A percentile compares a stretch with the other conserved stretches of the same genome.
phyloP scores from a whole-genome alignment of 2,329 filamentous ascomycete genomes.

The Penicillium sp. region DNA sequence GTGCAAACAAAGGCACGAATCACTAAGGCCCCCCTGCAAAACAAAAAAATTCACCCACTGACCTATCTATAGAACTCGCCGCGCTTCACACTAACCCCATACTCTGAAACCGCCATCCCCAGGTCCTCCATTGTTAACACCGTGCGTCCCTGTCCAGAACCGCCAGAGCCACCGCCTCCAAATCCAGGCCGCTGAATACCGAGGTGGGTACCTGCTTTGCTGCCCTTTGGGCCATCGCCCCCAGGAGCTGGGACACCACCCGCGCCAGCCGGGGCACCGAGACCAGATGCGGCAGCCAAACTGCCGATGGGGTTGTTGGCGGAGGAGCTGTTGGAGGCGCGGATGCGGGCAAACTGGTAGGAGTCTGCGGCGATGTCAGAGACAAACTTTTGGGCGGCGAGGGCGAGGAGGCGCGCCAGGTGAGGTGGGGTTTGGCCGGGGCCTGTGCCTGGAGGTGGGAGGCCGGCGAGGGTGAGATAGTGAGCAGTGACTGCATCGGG shows the following conservation, averaged over 20 bases:
- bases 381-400: constrained; percentile 99
- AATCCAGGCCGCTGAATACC: constrained; percentile 76
- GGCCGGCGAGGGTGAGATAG: constrained; percentile 93
- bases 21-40: not conserved
- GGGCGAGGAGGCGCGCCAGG: constrained; percentile 86
- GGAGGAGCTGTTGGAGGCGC: constrained; percentile 82
- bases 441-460: constrained; percentile 80
- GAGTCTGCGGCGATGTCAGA: constrained; percentile 96
- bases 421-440: constrained; percentile 76
- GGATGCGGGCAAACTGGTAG: constrained; percentile 95
- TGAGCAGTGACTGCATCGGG: constrained; percentile 97
- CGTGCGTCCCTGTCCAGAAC: constrained; percentile 77
- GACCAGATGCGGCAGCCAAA: constrained; percentile 65
- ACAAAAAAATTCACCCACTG: not conserved
- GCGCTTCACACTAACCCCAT: constrained; percentile 94
- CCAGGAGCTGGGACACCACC: constrained; percentile 51
- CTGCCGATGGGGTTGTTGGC: constrained; percentile 90
- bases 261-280: constrained; percentile 56
- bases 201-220: constrained; percentile 56
- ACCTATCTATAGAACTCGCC: constrained; percentile 89
- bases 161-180: constrained; percentile 84
- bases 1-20: not conserved
- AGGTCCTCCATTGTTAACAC: constrained; percentile 98
- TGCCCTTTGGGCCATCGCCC: constrained; percentile 40
- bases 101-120: constrained; percentile 96